Conservation (phyloP, 345 rosid genomes). For the Clarkia xantiana region DNA sequence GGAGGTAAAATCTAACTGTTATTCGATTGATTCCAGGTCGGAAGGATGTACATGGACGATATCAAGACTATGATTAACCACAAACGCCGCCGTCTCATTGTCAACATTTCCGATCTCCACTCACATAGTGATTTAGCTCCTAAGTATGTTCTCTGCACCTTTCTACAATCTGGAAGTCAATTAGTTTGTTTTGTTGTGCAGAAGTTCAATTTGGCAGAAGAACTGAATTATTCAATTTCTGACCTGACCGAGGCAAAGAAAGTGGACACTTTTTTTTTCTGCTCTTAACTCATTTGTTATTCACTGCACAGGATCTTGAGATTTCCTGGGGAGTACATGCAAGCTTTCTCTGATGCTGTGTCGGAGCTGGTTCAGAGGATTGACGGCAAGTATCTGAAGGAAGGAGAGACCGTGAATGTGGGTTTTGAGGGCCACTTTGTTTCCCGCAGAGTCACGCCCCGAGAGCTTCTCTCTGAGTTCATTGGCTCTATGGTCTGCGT, state of each 20-base stretch:
- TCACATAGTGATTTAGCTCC: slow-evolving; percentile 51
- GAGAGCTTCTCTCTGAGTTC: slow-evolving; percentile 85
- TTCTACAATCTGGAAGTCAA: not conserved
- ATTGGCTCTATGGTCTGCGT: slow-evolving; percentile 96
- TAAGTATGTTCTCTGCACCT: slow-evolving; percentile 19
- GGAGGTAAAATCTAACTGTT: not conserved
- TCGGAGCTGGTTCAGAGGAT: slow-evolving; percentile 63
- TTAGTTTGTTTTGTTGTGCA: too few relatives aligned
- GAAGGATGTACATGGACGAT: slow-evolving; percentile 63
- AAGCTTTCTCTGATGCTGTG: slow-evolving; percentile 81
- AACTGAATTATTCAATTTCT: not conserved
- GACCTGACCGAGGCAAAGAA: not conserved
- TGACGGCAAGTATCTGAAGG: slow-evolving; percentile 63
- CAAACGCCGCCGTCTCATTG: slow-evolving; percentile 84
- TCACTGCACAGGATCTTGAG: slow-evolving; percentile 42
- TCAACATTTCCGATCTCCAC: slow-evolving; percentile 83
- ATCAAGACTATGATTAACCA: slow-evolving; percentile 70
- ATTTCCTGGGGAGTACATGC: slow-evolving; percentile 80
- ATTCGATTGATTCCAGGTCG: slow-evolving; percentile 2
- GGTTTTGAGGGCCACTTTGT: slow-evolving; percentile 97
- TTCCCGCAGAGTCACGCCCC: slow-evolving; percentile 82
- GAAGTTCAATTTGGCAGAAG: too few relatives aligned
- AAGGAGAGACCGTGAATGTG: slow-evolving; percentile 69
- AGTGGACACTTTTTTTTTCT: not conserved
- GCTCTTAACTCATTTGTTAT: not conserved